Base-by-base conservation (phyloP, 2,329 filamentous ascomycete genomes). In the Myriosclerotinia curreyana region DNA sequence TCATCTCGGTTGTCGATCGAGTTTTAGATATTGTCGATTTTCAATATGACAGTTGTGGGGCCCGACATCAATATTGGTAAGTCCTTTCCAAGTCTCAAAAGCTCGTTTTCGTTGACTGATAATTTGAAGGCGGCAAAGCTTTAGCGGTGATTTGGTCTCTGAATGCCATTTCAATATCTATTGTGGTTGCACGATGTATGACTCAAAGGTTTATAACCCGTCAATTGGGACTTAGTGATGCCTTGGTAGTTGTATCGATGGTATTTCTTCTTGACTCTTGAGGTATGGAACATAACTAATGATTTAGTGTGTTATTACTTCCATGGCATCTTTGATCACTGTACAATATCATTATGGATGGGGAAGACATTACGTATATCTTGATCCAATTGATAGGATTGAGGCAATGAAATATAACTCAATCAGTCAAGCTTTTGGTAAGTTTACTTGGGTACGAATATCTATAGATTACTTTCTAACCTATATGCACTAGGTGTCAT, bases 321-420 rank as follows among this genome's bases (percentile, higher is more conserved):
- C 58, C 2, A 65, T 65, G 63, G 58, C 50, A 42, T 36, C 44
- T 38, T 50, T 64, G 50, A 46, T 64, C 14, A 60, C 66, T 14
- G 62, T 65, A 1, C 64, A 65, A 48, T 62, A 66, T 58, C 66
- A 67, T 52, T 68, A 68, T 53, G 69, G 68, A 5, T 62, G 66
- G 28, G 69, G 69, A 7, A 38, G 66, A 25, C 67, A 67, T 53
- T 68, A 64, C 44, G 62, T 59, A 42, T 69, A 66, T 48, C 55
- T 70, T 12, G 46, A 48, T n/a, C 34, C 52, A 3, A 14, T 55
- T 9, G 28, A 67, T 22, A 63, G 51, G 51, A 52, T 66, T 8
- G 22, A 65, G n/a, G 65, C 66, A 0, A 25, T 66, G 22, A 66
- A 66, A 48, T 69, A 48, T 25, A 66, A 66, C n/a, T 62, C 65